phyloP scores from a whole-genome alignment of 2,329 filamentous ascomycete species.

The Cryphonectria naterciae region DNA sequence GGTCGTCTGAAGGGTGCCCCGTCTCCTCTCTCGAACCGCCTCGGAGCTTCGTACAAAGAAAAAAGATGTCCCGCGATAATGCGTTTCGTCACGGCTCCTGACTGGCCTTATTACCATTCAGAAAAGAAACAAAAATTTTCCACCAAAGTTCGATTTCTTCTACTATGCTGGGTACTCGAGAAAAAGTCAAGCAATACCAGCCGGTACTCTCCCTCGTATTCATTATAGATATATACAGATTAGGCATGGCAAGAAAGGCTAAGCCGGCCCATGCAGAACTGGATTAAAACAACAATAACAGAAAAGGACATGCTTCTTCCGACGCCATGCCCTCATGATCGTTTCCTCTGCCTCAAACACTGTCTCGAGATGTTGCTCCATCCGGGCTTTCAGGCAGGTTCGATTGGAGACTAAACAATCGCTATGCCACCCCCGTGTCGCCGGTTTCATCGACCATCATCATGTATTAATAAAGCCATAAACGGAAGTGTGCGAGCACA shows the following conservation, averaged over 20 bases:
- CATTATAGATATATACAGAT: conserved; percentile 7
- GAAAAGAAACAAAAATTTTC: background rate
- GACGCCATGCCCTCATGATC: conserved; percentile 7
- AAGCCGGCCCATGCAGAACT: background rate
- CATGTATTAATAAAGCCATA: conserved; percentile 18
- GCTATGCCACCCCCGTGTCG: background rate
- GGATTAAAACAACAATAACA: background rate
- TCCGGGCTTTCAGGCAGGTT: background rate
- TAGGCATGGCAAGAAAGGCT: background rate
- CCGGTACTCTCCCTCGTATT: background rate
- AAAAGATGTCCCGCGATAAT: background rate
- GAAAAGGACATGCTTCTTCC: background rate
- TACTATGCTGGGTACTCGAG: background rate
- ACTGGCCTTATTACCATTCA: too few relatives aligned
- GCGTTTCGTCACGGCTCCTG: background rate
- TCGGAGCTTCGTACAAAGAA: background rate
- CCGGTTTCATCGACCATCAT: conserved; percentile 13
- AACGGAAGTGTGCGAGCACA: background rate
- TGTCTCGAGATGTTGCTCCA: background rate
- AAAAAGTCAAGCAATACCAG: background rate
- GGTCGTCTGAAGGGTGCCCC: too few relatives aligned
- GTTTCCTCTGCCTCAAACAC: background rate
- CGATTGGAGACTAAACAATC: background rate
- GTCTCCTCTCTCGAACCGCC: background rate
- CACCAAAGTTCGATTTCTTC: background rate